Percentiles rank a stretch among this genome's conserved stretches.
These are phyloP conservation scores for Coelastrella sp. DNA, from an alignment of 139 green algal species.

Conservation along the genomic window DNA sequence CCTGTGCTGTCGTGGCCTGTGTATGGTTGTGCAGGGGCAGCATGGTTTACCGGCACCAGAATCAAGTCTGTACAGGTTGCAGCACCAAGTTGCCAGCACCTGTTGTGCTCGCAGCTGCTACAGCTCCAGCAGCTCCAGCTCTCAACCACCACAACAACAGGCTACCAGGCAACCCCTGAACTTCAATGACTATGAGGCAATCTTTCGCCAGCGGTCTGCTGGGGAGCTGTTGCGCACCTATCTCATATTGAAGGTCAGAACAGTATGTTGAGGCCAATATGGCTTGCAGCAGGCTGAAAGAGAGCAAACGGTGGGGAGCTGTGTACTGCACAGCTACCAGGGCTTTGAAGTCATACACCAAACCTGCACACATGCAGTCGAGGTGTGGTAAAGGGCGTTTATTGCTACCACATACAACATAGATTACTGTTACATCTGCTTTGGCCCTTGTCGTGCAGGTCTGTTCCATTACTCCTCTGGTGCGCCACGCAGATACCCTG, in stretches of 20 bases:
- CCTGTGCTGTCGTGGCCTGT: too few relatives aligned
- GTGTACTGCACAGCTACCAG: not conserved
- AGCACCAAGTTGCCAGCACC: too few relatives aligned
- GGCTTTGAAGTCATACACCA: not conserved
- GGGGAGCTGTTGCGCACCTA: conserved; percentile 53
- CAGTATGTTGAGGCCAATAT: not conserved
- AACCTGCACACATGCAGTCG: not conserved
- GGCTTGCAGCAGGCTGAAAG: too few relatives aligned
- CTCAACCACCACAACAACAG: not conserved
- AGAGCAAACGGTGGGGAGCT: too few relatives aligned
- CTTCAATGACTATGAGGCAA: conserved; percentile 32
- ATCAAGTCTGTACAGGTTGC: too few relatives aligned
- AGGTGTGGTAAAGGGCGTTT: too few relatives aligned
- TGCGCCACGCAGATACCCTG: conserved; percentile 60
- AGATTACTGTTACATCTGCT: not conserved
- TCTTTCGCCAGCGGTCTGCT: conserved; percentile 48
- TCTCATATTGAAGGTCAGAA: conserved; percentile 45
- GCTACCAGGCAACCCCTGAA: conserved; percentile 4
- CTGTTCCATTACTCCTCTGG: conserved; percentile 27
- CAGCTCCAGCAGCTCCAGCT: not conserved
- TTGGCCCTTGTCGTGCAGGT: not conserved
- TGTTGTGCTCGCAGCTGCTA: too few relatives aligned
- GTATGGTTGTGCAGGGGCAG: too few relatives aligned
- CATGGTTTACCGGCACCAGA: too few relatives aligned
- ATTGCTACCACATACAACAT: too few relatives aligned